Base-by-base conservation (phyloP, 192 early-diverging fungal species). In the Coemansia sp. region DNA sequence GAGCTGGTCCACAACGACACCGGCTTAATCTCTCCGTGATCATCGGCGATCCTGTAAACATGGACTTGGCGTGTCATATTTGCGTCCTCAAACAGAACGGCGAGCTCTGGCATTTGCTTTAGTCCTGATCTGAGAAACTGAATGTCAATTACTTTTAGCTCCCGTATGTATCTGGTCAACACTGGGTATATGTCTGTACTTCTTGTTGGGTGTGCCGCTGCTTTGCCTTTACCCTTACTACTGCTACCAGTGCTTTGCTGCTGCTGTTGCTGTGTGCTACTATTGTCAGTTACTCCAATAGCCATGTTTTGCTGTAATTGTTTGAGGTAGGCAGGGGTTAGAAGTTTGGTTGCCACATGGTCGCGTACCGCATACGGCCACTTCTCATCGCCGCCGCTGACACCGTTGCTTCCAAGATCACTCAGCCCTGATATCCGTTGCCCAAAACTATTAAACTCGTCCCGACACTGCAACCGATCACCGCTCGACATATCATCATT, bases 41-140 rank as follows among this genome's bases (percentile, higher is more conserved):
- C 61, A 19, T 61, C 67, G 23, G 61, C 59, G 9, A 77, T 9
- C 15, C 56, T 15, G 69, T 85, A 85, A 19, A 67, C 69, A 21
- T 69, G 75, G 16, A 81, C 62, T 10, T 72, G 71, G 0, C 79
- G 70, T 39, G 67, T 56, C 72, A 68, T 69, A 15, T 70, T 67
- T 3, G 70, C 70, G 48, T 85, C 84, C 63, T 81, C 79, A 32
- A 71, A 64, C 4, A 85, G 72, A 26, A 81, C 74, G 13, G 79
- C 71, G 13, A 85, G 69, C 18, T 58, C 52, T 6, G 79, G 75
- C 13, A 16, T 21, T 23, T 43, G 47, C 40, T 64, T 49, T 0
- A 42, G 41, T 6, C 44, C 43, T 10, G 44, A 26, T 10, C 32
- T 61, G 15, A 84, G 16, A 49, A 85, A 85, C 52, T 64, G 59